Evolutionary conservation across 805 yeast genomes (phyloP).

Genomic region (Kodamaea lidongshanica): DNA sequence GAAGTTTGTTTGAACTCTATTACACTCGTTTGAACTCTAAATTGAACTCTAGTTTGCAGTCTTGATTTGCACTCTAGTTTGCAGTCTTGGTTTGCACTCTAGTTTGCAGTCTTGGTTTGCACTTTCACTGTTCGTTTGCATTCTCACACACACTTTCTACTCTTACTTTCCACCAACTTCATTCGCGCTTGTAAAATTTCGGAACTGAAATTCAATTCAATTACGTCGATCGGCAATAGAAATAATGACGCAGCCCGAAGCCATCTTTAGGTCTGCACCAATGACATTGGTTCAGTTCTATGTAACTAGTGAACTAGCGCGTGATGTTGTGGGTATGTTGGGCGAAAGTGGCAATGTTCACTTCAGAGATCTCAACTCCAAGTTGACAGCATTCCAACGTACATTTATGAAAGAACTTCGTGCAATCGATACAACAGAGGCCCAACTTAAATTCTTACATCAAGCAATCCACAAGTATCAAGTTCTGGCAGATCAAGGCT

Average conservation of each 20-base stretch:
- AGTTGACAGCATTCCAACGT: conserved; percentile 40
- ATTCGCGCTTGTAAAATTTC: no score
- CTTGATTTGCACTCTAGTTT: no score
- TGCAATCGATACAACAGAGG: conserved; percentile 28
- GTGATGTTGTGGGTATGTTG: conserved; percentile 34
- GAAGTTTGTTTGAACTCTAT: no score
- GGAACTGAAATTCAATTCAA: no score
- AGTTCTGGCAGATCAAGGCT: conserved; percentile 14
- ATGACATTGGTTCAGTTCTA: conserved; percentile 45
- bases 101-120: no score
- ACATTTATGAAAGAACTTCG: conserved; percentile 39
- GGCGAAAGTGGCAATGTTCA: conserved; percentile 39
- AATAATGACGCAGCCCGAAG: conserved; percentile 28
- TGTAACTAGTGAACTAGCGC: conserved; percentile 40
- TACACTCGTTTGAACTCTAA: no score
- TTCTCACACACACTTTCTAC: no score
- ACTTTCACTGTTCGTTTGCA: no score
- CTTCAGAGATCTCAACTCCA: conserved; percentile 45
- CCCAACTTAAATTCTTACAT: conserved; percentile 23
- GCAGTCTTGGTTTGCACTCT: no score
- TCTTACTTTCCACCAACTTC: no score
- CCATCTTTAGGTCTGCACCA: conserved; percentile 42
- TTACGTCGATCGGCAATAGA: conserved; percentile 1
- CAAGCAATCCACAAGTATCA: conserved; percentile 26
- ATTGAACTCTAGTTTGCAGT: no score